Percentiles rank a stretch among this genome's conserved stretches.
These are phyloP conservation scores for Penicillium sp. DNA, from an alignment of 2,329 filamentous ascomycete genomes.

Conservation along the genomic window DNA sequence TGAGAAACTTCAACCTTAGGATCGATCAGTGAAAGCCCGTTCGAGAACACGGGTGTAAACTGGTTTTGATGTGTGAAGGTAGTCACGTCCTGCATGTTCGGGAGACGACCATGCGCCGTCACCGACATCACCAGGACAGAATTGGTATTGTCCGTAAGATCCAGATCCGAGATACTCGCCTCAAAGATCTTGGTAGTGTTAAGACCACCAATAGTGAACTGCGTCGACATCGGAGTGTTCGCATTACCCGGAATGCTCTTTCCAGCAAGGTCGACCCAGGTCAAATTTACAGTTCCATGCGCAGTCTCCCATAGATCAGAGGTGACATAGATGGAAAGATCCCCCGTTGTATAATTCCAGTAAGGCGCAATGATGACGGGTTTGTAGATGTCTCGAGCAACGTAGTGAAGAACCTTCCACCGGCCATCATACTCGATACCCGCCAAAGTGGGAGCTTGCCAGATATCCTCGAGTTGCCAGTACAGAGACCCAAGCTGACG, in stretches of 20 bases:
- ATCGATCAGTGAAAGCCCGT: constrained; percentile 49
- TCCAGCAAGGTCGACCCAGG: constrained; percentile 55
- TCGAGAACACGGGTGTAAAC: constrained; percentile 50
- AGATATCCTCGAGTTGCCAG: constrained; percentile 67
- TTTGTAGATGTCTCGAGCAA: constrained; percentile 58
- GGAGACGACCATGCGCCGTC: constrained; percentile 45
- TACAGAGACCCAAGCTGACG: constrained; percentile 61
- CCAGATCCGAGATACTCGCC: constrained; percentile 38
- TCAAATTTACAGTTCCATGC: constrained; percentile 48
- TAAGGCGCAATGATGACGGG: constrained; percentile 61
- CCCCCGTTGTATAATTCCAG: constrained; percentile 52
- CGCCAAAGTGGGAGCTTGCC: constrained; percentile 65
- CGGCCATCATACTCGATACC: constrained; percentile 63
- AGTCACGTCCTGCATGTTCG: constrained; percentile 41
- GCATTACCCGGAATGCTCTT: constrained; percentile 40
- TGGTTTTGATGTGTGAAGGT: constrained; percentile 53
- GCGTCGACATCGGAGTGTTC: constrained; percentile 30
- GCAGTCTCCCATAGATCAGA: constrained; percentile 58
- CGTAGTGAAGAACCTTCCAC: constrained; percentile 64
- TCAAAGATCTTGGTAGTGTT: constrained; percentile 53
- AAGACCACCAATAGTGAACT: constrained; percentile 51
- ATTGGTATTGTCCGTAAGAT: constrained; percentile 34
- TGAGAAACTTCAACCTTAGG: constrained; percentile 47
- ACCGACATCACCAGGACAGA: constrained; percentile 49
- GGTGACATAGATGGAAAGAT: constrained; percentile 56